These are phyloP conservation scores for Naegleria gruberi DNA, from an alignment of 208 protist genomes.

Conservation along the genomic window DNA sequence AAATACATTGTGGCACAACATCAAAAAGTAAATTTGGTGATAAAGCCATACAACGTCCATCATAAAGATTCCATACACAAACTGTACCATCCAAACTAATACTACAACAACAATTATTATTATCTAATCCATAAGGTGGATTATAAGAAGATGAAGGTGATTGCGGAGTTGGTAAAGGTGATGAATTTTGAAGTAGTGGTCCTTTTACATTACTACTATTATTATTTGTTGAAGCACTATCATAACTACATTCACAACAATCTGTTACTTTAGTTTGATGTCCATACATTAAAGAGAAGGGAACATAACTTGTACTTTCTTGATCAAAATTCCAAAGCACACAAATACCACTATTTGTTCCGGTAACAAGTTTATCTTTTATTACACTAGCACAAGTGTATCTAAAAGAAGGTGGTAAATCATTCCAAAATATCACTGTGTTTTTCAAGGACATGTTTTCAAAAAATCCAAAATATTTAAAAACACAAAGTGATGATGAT, in stretches of 20 bases:
- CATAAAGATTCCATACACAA: slow-evolving; percentile 2
- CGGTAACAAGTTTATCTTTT: not conserved
- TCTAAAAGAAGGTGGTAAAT: not conserved
- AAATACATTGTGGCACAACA: not conserved
- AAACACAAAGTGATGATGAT: too few species aligned
- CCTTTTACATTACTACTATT: not conserved
- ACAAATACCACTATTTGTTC: not conserved
- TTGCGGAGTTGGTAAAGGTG: too few species aligned
- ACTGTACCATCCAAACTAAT: slow-evolving; percentile 3
- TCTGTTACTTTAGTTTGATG: not conserved
- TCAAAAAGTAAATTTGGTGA: slow-evolving; percentile 12
- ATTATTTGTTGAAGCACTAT: not conserved
- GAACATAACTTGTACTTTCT: not conserved
- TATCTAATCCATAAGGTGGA: not conserved
- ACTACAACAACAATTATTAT: slow-evolving; percentile 9
- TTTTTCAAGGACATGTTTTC: not conserved
- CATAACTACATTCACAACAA: not conserved
- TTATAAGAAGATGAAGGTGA: not conserved
- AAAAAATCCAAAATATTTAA: too few species aligned
- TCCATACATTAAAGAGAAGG: not conserved
- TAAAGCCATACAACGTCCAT: slow-evolving; percentile 14
- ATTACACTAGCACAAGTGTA: not conserved
- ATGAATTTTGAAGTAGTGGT: not conserved
- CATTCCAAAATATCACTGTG: not conserved
- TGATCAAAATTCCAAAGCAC: not conserved